phyloP scores from a whole-genome alignment of 441 rosid species.

The Erysimum pusillum region DNA sequence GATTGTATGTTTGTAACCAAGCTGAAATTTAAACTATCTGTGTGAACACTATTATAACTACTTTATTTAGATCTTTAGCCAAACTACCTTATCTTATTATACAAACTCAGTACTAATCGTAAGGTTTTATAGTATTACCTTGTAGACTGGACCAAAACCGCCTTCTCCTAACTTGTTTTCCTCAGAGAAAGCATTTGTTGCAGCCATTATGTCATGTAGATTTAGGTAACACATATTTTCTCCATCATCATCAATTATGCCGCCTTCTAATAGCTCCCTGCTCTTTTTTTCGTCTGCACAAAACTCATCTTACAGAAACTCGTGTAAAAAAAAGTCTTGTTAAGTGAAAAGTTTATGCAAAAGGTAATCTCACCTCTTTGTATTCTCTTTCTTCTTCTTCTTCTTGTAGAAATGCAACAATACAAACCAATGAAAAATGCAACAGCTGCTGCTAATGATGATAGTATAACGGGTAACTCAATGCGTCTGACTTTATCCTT shows the following conservation, averaged over 20 bases:
- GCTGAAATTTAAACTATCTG: neutral
- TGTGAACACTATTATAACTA: neutral
- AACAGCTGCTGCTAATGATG: neutral
- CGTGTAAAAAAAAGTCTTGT: neutral
- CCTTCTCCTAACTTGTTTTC: constrained; percentile 37
- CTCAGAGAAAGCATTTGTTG: constrained; percentile 22
- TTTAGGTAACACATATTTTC: neutral
- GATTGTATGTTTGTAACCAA: neutral
- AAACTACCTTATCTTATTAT: neutral
- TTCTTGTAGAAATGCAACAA: neutral
- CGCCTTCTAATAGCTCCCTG: neutral
- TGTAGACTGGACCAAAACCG: constrained; percentile 37
- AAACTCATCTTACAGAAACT: neutral
- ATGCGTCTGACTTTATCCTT: neutral
- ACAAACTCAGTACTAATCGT: neutral
- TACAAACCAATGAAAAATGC: neutral
- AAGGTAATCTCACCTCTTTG: neutral
- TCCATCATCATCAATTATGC: constrained; percentile 5
- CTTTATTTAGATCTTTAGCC: too few relatives aligned
- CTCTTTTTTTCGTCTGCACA: neutral
- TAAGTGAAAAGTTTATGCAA: neutral
- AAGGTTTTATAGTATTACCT: neutral
- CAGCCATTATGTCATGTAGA: constrained; percentile 1
- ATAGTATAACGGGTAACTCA: neutral
- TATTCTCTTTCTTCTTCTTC: neutral